Conservation (phyloP, 257 asterid species). For the Verbascum thapsus region DNA sequence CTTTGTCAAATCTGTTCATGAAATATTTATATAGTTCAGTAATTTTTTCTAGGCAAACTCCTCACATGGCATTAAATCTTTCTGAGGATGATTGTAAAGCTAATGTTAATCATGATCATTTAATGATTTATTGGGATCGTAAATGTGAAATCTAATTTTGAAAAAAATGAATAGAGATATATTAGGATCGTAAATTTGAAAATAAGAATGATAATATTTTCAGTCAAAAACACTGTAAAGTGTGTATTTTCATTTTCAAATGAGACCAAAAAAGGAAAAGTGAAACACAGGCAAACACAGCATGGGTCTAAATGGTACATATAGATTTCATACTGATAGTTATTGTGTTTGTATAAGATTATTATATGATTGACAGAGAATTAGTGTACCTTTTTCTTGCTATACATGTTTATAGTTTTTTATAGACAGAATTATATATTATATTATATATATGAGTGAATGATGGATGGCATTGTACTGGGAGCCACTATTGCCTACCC, state of each 20-base stretch:
- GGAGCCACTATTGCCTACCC: not conserved
- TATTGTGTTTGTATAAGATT: not conserved
- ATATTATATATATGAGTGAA: no score
- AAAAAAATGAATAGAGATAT: no score
- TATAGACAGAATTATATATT: not conserved
- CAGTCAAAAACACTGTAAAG: no score
- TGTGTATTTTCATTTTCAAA: no score
- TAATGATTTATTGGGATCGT: no score
- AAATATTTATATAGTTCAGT: conserved; percentile 2
- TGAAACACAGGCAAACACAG: conserved; percentile 10
- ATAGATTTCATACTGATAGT: not conserved
- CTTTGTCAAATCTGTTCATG: not conserved
- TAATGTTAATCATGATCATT: no score
- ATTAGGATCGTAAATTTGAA: no score
- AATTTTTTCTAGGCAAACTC: not conserved
- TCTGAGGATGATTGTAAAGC: not conserved
- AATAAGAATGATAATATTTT: no score
- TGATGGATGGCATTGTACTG: not conserved
- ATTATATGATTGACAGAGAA: not conserved
- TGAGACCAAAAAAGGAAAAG: not conserved
- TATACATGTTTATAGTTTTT: not conserved
- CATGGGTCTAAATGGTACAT: no score
- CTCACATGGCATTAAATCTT: conserved; percentile 11
- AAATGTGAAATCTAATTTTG: no score
- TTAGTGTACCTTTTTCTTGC: conserved; percentile 4